Conservation (phyloP, 306 rosid genomes). For the Erythrophleum fordii region DNA sequence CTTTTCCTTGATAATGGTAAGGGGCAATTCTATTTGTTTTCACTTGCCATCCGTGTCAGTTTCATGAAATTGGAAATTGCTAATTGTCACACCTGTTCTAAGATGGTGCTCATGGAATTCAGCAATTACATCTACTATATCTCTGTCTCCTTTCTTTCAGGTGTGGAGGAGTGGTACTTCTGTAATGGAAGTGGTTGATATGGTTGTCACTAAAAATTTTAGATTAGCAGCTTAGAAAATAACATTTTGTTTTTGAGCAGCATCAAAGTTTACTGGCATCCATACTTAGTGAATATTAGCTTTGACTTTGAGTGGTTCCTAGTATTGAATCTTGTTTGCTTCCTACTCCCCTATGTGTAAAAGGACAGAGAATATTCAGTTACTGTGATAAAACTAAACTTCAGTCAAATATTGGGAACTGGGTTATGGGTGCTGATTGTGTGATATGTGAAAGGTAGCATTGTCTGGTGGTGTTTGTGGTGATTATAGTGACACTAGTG, state of each 20-base stretch:
- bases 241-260: constrained; percentile 24
- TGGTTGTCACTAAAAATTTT: constrained; percentile 1
- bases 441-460: constrained; percentile 20
- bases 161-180: background rate
- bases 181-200: background rate
- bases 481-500: background rate
- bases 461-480: background rate
- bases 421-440: constrained; percentile 29
- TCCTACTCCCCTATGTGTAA: background rate
- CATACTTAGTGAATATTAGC: background rate
- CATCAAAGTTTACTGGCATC: constrained; percentile 24
- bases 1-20: constrained; percentile 1
- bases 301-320: background rate
- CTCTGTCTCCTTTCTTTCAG: background rate
- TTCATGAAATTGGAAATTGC: constrained; percentile 30
- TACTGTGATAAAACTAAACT: constrained; percentile 2
- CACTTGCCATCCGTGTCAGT: constrained; percentile 12
- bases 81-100: constrained; percentile 22
- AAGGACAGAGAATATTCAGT: constrained; percentile 7
- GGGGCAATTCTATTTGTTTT: constrained; percentile 22
- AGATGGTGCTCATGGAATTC: constrained; percentile 10
- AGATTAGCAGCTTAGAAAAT: constrained; percentile 4
- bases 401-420: background rate
- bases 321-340: background rate
- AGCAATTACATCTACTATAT: background rate